phyloP scores from a whole-genome alignment of 768 basidiomycete species.

The Cystoderma amianthinum region DNA sequence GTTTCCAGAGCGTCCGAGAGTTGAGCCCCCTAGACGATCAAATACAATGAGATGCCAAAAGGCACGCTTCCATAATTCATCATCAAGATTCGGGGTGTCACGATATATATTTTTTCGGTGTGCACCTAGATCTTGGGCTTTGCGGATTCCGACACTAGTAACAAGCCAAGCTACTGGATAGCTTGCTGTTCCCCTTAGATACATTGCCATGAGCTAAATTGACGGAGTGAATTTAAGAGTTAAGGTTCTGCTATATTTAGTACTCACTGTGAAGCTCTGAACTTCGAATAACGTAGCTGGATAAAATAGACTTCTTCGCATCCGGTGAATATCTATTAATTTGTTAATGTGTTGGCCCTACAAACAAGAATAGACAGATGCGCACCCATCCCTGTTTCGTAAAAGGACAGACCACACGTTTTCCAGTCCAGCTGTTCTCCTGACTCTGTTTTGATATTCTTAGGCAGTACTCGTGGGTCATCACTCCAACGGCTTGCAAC shows the following conservation, averaged over 20 bases:
- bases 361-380: not conserved
- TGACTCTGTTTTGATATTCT: constrained; percentile 11
- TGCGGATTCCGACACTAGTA: constrained; percentile 47
- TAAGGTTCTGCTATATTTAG: not conserved
- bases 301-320: constrained; percentile 43
- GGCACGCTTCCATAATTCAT: constrained; percentile 73
- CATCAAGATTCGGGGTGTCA: constrained; percentile 37
- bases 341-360: constrained; percentile 4
- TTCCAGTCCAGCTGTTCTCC: constrained; percentile 35
- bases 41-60: constrained; percentile 66
- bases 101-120: constrained; percentile 60
- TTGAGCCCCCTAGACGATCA: constrained; percentile 49
- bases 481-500: constrained; percentile 61
- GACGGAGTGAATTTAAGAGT: not conserved
- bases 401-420: constrained; percentile 55
- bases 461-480: constrained; percentile 48
- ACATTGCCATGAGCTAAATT: constrained; percentile 47
- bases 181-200: constrained; percentile 40
- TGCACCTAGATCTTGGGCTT: constrained; percentile 71
- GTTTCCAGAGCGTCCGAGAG: constrained; percentile 48
- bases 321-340: constrained; percentile 40
- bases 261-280: constrained; percentile 32
- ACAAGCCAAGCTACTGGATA: constrained; percentile 49
- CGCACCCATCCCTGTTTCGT: constrained; percentile 47
- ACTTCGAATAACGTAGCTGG: constrained; percentile 58